Evolutionary conservation across 1,284 basidiomycete genomes (phyloP).

Genomic region (Ustilago hordei): DNA sequence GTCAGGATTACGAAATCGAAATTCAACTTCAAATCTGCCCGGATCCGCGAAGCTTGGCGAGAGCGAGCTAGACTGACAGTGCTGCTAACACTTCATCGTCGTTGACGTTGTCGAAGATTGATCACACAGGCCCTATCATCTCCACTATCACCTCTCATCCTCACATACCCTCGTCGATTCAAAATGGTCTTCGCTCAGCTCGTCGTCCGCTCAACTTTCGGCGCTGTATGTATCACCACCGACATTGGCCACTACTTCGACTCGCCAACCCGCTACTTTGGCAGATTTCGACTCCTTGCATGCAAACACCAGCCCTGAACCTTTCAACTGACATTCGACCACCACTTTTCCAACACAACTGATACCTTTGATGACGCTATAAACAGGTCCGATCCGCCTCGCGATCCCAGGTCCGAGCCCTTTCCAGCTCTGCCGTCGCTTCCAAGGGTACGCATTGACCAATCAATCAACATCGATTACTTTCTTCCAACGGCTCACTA

Average conservation of each 20-base stretch:
- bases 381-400: conserved; percentile 53
- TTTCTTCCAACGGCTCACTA: conserved; percentile 6
- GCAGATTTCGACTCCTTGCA: conserved; percentile 6
- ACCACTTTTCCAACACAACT: neutral
- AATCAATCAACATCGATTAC: neutral
- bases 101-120: neutral
- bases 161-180: neutral
- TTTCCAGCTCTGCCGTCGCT: conserved; percentile 64
- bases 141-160: conserved; percentile 6
- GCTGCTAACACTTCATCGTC: conserved; percentile 13
- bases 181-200: conserved; percentile 48
- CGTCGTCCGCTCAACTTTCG: conserved; percentile 46
- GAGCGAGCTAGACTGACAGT: conserved; percentile 6
- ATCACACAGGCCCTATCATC: conserved; percentile 12
- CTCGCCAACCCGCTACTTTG: neutral
- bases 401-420: conserved; percentile 54
- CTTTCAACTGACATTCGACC: conserved; percentile 22
- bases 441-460: conserved; percentile 62
- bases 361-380: conserved; percentile 1
- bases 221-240: conserved; percentile 47
- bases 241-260: neutral
- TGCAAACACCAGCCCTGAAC: neutral
- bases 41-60: conserved; percentile 21
- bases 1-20: neutral
- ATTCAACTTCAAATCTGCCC: neutral